phyloP scores from a whole-genome alignment of 2,329 filamentous ascomycete species.

The Clonostachys rosea region DNA sequence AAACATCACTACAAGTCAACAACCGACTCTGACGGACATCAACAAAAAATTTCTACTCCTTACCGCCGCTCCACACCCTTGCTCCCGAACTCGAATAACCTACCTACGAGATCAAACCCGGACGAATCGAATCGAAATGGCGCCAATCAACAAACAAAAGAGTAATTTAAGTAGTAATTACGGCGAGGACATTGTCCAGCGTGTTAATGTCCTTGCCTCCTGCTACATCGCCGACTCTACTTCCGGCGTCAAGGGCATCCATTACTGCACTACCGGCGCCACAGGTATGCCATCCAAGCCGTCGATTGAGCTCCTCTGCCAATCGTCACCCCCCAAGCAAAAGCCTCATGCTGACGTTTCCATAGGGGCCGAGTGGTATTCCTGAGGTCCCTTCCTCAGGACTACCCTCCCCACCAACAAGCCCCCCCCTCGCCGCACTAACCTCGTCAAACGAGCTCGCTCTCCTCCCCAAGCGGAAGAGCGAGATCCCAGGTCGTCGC shows the following conservation, averaged over 20 bases:
- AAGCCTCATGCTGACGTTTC: neutral
- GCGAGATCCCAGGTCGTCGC: conserved; percentile 32
- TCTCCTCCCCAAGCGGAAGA: conserved; percentile 52
- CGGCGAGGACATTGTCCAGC: conserved; percentile 60
- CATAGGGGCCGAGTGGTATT: conserved; percentile 83
- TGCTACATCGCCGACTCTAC: conserved; percentile 81
- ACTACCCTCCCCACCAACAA: conserved; percentile 79
- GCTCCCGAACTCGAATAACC: too few relatives aligned
- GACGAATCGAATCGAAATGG: conserved; percentile 32
- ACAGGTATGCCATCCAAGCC: conserved; percentile 50
- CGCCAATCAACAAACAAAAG: conserved; percentile 67
- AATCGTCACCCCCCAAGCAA: neutral
- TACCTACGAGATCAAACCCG: too few relatives aligned
- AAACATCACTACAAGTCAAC: too few relatives aligned
- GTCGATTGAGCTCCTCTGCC: neutral
- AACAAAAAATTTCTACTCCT: too few relatives aligned
- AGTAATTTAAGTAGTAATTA: conserved; percentile 73
- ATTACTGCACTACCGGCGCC: conserved; percentile 92
- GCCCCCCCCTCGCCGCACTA: conserved; percentile 80
- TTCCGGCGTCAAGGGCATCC: conserved; percentile 73
- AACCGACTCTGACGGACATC: too few relatives aligned
- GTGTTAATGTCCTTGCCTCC: conserved; percentile 78
- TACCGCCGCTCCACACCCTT: too few relatives aligned
- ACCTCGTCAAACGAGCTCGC: conserved; percentile 64
- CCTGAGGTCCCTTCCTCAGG: conserved; percentile 87